Evolutionary conservation across 129 eudicot genomes (phyloP).

Genomic region (Silybum marianum): DNA sequence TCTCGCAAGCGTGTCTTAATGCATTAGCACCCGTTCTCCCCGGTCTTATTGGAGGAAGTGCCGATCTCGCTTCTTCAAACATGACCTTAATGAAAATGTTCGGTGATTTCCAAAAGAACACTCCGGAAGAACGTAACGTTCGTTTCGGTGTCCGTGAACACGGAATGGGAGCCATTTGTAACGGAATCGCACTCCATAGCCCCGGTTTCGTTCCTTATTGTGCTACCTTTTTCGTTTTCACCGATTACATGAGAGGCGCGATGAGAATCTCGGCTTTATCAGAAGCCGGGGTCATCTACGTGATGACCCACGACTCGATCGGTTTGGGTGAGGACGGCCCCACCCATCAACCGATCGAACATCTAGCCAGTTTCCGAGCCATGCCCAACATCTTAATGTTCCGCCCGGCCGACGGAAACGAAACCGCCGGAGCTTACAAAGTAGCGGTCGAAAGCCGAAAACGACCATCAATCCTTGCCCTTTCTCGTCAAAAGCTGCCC

Average conservation of each 20-base stretch:
- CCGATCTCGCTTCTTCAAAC: constrained; percentile 96
- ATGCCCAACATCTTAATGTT: constrained; percentile 95
- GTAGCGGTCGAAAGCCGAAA: constrained; percentile 76
- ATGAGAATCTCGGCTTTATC: constrained; percentile 85
- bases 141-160: constrained; percentile 95
- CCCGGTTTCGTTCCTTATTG: constrained; percentile 91
- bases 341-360: constrained; percentile 96
- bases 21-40: constrained; percentile 88
- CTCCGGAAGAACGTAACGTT: constrained; percentile 92
- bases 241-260: constrained; percentile 97
- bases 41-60: constrained; percentile 94
- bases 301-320: constrained; percentile 96
- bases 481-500: constrained; percentile 89
- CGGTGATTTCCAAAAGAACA: constrained; percentile 91
- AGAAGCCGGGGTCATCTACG: constrained; percentile 88
- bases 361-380: constrained; percentile 92
- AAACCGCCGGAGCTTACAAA: constrained; percentile 91
- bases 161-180: constrained; percentile 93
- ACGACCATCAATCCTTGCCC: constrained; percentile 88
- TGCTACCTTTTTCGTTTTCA: constrained; percentile 96
- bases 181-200: constrained; percentile 92
- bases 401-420: constrained; percentile 96
- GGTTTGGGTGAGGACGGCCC: constrained; percentile 99
- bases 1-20: constrained; percentile 76
- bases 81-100: constrained; percentile 90